Evolutionary conservation across 1,284 basidiomycete genomes (phyloP).

Genomic region (Cutaneotrichosporon mucoides): DNA sequence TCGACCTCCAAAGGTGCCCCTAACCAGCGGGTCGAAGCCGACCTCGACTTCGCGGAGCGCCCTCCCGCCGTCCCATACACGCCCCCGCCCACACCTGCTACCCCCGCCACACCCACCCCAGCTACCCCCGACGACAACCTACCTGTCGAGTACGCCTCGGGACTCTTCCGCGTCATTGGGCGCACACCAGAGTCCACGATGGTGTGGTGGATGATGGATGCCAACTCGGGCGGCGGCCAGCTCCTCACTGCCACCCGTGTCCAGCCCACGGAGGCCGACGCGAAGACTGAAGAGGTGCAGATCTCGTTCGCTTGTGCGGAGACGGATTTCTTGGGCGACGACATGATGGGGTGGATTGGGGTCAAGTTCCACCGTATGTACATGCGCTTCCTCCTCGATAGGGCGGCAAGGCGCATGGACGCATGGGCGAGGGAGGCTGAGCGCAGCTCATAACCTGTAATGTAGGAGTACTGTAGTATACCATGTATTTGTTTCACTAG

Average conservation of each 20-base stretch:
- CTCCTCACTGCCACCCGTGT: too few species aligned
- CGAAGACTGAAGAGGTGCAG: neutral
- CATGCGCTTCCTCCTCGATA: slow-evolving; percentile 7
- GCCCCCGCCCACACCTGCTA: neutral
- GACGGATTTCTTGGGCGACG: neutral
- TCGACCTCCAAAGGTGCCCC: too few species aligned
- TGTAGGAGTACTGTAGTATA: too few species aligned
- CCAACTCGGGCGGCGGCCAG: too few species aligned
- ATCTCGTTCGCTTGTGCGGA: slow-evolving; percentile 2
- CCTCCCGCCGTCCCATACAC: neutral
- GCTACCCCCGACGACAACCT: neutral
- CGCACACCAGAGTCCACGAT: too few species aligned
- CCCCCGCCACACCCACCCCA: neutral
- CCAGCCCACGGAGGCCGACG: too few species aligned
- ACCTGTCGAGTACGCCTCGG: too few species aligned
- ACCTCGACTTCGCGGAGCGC: neutral
- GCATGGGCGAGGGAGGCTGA: neutral
- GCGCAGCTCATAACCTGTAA: too few species aligned
- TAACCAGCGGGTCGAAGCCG: neutral
- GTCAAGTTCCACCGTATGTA: slow-evolving; percentile 7
- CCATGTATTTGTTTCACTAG: too few species aligned
- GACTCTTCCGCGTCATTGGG: too few species aligned
- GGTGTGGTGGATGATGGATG: too few species aligned
- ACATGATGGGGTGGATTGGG: neutral
- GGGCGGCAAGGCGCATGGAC: neutral